phyloP scores from a whole-genome alignment of 371 early-diverging fungal genomes.

The Saksenaea oblongispora region DNA sequence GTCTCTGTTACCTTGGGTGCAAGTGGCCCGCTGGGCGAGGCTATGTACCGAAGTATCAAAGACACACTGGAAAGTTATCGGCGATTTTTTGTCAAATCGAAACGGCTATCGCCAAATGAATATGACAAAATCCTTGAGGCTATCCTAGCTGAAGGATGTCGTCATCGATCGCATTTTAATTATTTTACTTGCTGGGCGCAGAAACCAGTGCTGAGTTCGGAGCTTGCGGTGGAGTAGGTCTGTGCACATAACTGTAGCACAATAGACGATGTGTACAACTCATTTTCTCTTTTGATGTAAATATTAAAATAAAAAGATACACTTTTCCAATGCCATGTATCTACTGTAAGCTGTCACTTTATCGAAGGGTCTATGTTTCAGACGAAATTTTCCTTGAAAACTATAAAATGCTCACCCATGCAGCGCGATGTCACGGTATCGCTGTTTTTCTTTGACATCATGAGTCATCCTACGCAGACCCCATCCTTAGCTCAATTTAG shows the following conservation, averaged over 20 bases:
- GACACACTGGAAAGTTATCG: background rate
- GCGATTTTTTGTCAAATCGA: background rate
- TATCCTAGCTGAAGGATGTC: background rate
- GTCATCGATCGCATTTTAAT: background rate
- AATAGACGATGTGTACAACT: background rate
- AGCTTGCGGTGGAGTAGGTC: background rate
- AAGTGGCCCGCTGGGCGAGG: background rate
- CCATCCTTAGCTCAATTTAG: constrained; percentile 71
- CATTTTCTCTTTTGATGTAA: background rate
- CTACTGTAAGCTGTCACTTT: no score
- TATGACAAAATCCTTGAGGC: background rate
- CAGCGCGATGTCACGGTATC: no score
- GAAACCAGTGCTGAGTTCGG: background rate
- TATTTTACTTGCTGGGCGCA: background rate
- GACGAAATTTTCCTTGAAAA: no score
- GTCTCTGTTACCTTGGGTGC: constrained; percentile 3
- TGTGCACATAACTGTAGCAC: background rate
- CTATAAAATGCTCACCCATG: no score
- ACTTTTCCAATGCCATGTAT: no score
- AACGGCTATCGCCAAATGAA: background rate
- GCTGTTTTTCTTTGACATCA: background rate
- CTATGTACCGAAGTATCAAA: background rate
- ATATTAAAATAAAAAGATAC: background rate
- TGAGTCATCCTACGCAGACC: constrained; percentile 33
- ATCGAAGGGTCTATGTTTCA: no score